phyloP scores from a whole-genome alignment of 2,329 filamentous ascomycete genomes.

The Calonectria hawksworthii region DNA sequence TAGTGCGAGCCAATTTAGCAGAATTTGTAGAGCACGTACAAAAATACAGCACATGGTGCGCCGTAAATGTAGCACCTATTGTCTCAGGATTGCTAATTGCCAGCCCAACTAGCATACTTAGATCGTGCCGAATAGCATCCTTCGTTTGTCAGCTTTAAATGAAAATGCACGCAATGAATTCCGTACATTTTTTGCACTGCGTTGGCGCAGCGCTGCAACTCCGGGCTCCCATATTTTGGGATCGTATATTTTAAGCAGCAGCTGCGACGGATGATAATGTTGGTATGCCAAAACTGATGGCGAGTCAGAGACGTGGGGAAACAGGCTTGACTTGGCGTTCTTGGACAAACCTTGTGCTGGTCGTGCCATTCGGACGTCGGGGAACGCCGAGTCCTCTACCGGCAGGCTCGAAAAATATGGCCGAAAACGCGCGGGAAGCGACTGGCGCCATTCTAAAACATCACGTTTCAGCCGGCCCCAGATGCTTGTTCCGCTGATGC shows the following conservation, averaged over 20 bases:
- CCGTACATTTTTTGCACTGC: not conserved
- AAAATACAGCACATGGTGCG: not conserved
- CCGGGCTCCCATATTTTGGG: not conserved
- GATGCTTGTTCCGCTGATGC: not conserved
- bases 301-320: not conserved
- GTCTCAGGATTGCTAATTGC: not conserved
- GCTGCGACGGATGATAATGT: not conserved
- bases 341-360: not conserved
- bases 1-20: not conserved
- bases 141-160: not conserved
- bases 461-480: not conserved
- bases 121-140: not conserved
- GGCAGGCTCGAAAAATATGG: not conserved
- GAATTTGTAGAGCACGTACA: not conserved
- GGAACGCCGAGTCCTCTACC: not conserved
- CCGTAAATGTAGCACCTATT: not conserved
- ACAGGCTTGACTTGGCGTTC: too few species aligned
- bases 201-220: not conserved
- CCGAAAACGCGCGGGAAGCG: not conserved
- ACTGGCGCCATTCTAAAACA: not conserved
- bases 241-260: not conserved
- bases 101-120: not conserved
- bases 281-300: not conserved
- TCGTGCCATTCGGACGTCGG: not conserved
- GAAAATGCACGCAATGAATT: too few species aligned